Percentiles rank a stretch among this genome's conserved stretches.
These are phyloP conservation scores for Pseudogymnoascus sp. DNA, from an alignment of 2,329 filamentous ascomycete genomes.

Conservation along the genomic window DNA sequence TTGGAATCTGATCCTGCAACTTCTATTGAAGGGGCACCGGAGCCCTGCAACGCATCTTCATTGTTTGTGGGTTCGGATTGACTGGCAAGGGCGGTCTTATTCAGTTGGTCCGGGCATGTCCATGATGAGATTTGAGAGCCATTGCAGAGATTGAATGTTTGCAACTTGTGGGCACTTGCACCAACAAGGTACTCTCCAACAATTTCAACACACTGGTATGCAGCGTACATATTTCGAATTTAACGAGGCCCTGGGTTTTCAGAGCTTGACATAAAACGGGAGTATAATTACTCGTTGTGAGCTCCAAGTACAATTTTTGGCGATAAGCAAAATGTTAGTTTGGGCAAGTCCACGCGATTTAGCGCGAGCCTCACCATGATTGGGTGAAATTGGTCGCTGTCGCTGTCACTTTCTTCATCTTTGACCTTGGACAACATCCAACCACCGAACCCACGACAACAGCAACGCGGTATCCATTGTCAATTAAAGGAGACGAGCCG, in stretches of 20 bases:
- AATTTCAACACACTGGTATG: conserved; percentile 55
- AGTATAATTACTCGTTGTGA: neutral
- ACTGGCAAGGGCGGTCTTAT: conserved; percentile 3
- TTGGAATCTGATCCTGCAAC: neutral
- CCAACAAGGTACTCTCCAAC: conserved; percentile 57
- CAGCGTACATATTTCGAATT: conserved; percentile 36
- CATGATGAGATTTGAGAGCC: conserved; percentile 45
- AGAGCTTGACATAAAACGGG: neutral
- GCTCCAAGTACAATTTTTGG: neutral
- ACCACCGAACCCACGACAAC: neutral
- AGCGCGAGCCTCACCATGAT: neutral
- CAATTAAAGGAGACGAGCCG: conserved; percentile 1
- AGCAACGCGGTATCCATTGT: neutral
- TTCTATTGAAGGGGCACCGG: conserved; percentile 11
- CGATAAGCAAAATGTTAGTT: neutral
- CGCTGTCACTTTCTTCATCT: neutral
- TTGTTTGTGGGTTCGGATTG: conserved; percentile 9
- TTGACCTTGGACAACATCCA: neutral
- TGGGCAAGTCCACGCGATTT: conserved; percentile 8
- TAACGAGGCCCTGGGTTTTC: neutral
- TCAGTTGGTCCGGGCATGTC: conserved; percentile 20
- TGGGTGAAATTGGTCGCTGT: neutral
- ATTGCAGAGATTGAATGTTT: conserved; percentile 53
- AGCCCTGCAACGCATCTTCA: conserved; percentile 10
- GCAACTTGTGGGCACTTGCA: conserved; percentile 63